Evolutionary conservation across 202 grass and related monocot species (phyloP).

Genomic region (Panicum hallii): DNA sequence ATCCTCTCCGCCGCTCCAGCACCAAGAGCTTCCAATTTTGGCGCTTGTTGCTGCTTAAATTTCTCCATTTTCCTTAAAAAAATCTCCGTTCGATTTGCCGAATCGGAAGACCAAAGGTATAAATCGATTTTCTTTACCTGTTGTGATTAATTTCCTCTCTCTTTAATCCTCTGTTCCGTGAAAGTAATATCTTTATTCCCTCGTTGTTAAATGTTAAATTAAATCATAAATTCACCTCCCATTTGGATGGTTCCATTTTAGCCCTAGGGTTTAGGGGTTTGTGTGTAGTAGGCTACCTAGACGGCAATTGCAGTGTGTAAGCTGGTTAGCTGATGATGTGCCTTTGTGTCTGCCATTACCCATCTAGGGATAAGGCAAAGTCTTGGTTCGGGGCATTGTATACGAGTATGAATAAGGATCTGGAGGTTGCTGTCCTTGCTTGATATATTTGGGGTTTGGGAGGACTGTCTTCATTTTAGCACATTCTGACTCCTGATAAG

Average conservation of each 20-base stretch:
- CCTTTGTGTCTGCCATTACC: background rate
- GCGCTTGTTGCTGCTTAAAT: background rate
- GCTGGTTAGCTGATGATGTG: background rate
- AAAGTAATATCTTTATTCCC: background rate
- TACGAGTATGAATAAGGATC: background rate
- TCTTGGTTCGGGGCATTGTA: background rate
- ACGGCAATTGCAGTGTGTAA: background rate
- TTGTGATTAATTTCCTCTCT: background rate
- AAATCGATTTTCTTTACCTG: background rate
- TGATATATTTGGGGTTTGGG: background rate
- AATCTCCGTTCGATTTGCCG: background rate
- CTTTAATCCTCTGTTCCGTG: background rate
- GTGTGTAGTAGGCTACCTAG: background rate
- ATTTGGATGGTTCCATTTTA: background rate
- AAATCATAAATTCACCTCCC: background rate
- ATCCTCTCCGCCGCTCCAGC: background rate
- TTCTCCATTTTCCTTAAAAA: background rate
- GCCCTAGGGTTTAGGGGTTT: background rate
- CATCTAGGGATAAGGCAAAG: background rate
- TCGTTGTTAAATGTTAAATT: background rate
- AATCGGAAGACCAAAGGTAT: conserved; percentile 14
- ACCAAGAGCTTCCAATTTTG: background rate
- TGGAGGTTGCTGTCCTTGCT: background rate
- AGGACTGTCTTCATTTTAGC: background rate
- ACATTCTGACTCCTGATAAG: background rate